Percentiles rank a stretch among this genome's conserved stretches.
Evolutionary conservation across 345 rosid genomes (phyloP).

Genomic region (Viola odorata): DNA sequence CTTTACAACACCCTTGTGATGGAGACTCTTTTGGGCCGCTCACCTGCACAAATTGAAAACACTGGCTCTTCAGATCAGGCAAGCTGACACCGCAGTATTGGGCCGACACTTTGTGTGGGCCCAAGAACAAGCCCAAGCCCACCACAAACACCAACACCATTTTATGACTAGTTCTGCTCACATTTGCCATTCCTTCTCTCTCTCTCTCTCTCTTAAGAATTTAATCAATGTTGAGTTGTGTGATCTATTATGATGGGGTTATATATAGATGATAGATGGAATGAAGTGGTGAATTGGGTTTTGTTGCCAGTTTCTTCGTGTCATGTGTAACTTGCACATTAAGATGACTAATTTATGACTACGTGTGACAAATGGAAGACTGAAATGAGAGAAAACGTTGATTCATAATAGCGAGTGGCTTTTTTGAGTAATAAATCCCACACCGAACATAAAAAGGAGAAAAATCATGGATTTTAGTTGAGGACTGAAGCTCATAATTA

Average conservation of each 20-base stretch:
- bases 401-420: too few species aligned
- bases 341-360: too few species aligned
- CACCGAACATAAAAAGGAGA: too few species aligned
- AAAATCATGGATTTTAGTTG: too few species aligned
- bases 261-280: not conserved
- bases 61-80: conserved; percentile 3
- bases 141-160: not conserved
- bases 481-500: too few species aligned
- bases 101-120: not conserved
- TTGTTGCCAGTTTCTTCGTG: too few species aligned
- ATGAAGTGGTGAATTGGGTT: too few species aligned
- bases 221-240: not conserved
- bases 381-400: too few species aligned
- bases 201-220: too few species aligned
- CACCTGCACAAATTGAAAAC: conserved; percentile 12
- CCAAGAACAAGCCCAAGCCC: not conserved
- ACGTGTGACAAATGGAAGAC: too few species aligned
- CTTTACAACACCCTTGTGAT: conserved; percentile 23
- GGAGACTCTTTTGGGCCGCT: conserved; percentile 22
- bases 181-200: not conserved
- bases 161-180: not conserved
- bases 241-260: not conserved
- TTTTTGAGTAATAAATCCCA: too few species aligned
- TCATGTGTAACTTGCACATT: too few species aligned
- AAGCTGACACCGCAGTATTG: conserved; percentile 10